A percentile compares a stretch with the other conserved stretches of the same genome.
Conservation (phyloP, 2,329 filamentous ascomycete species). For the Lecanicillium sp. region DNA sequence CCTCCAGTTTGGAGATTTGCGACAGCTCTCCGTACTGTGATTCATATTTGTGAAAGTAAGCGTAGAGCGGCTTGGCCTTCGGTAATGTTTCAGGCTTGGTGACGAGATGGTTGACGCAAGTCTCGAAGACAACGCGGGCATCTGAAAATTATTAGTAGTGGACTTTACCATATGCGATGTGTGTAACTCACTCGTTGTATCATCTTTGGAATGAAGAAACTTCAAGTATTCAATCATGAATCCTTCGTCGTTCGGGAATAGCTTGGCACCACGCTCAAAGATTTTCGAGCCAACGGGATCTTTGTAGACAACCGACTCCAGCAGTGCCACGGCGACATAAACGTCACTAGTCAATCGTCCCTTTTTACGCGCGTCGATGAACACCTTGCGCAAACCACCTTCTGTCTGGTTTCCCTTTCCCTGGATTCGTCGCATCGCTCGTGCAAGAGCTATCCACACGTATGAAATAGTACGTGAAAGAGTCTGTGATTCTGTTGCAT, state of each 20-base stretch:
- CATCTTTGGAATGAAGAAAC: conserved; percentile 84
- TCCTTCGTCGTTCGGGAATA: conserved; percentile 88
- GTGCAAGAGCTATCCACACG: conserved; percentile 90
- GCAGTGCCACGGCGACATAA: conserved; percentile 85
- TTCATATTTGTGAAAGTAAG: conserved; percentile 93
- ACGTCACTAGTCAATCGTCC: conserved; percentile 90
- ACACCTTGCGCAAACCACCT: conserved; percentile 82
- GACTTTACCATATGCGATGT: not conserved
- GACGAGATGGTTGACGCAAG: conserved; percentile 74
- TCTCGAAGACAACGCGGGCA: conserved; percentile 93
- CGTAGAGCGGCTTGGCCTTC: conserved; percentile 78
- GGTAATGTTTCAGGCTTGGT: conserved; percentile 65
- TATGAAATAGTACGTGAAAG: conserved; percentile 83
- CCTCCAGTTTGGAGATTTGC: conserved; percentile 85
- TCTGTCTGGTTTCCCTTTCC: conserved; percentile 60
- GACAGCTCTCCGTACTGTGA: conserved; percentile 87
- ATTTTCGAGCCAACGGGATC: conserved; percentile 90
- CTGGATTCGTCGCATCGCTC: conserved; percentile 89
- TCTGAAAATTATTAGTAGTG: conserved; percentile 43
- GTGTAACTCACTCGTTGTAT: conserved; percentile 72
- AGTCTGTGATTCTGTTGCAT: conserved; percentile 63
- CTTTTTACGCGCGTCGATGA: conserved; percentile 77
- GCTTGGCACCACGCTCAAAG: conserved; percentile 84
- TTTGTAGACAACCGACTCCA: conserved; percentile 95
- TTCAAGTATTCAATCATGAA: conserved; percentile 96